Evolutionary conservation across 371 early-diverging fungal species (phyloP).

Genomic region (Syncephalastrum contaminatum): DNA sequence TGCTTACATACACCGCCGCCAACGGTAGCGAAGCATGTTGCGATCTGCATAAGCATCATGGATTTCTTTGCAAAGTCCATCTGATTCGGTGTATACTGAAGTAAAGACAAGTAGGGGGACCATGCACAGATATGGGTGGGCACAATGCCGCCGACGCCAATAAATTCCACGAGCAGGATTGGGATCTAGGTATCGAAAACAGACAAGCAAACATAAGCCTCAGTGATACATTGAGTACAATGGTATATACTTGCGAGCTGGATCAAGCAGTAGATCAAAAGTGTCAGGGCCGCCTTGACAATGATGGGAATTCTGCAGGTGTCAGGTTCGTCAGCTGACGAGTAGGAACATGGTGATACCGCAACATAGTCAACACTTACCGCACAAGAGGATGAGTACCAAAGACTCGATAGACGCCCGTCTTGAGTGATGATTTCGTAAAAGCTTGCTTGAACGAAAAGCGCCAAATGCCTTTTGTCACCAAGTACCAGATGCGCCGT

Average conservation of each 20-base stretch:
- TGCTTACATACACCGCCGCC: constrained; percentile 42
- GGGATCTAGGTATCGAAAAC: constrained; percentile 27
- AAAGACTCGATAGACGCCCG: too few species aligned
- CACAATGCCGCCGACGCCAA: constrained; percentile 46
- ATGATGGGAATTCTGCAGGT: constrained; percentile 37
- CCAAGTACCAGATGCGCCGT: constrained; percentile 6
- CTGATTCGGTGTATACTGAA: constrained; percentile 37
- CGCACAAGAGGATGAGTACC: too few species aligned
- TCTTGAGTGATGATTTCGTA: too few species aligned
- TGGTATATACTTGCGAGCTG: constrained; percentile 31
- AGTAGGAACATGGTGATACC: too few species aligned
- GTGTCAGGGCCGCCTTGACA: constrained; percentile 35
- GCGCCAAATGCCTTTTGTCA: neutral
- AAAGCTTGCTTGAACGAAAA: too few species aligned
- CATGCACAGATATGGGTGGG: constrained; percentile 39
- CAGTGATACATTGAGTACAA: neutral
- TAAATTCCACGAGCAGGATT: constrained; percentile 33
- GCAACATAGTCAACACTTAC: too few species aligned
- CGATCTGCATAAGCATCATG: constrained; percentile 34
- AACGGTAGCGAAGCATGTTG: constrained; percentile 33
- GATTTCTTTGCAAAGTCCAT: constrained; percentile 36
- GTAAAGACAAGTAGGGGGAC: constrained; percentile 37
- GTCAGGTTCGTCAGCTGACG: neutral
- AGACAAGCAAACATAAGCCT: neutral
- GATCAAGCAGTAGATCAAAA: constrained; percentile 35